Conservation (phyloP, 2,329 filamentous ascomycete genomes). For the Lachnellula cervina region DNA sequence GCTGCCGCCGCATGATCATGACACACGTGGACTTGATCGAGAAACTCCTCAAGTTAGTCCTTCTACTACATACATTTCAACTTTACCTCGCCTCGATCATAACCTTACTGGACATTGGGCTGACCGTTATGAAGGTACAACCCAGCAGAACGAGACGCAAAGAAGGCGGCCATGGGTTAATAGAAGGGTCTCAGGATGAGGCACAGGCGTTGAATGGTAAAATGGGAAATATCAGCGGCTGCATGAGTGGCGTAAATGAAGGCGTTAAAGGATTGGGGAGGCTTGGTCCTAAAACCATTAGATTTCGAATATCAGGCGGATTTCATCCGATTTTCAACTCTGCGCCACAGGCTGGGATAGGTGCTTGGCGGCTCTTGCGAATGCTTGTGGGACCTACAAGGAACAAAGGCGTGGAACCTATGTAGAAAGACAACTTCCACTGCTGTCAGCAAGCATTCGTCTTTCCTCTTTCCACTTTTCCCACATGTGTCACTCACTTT, state of each 20-base stretch:
- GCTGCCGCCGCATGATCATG: slow-evolving; percentile 99
- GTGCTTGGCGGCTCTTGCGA: no score
- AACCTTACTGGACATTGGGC: background rate
- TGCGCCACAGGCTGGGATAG: background rate
- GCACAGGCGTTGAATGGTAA: slow-evolving; percentile 23
- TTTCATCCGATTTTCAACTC: slow-evolving; percentile 4
- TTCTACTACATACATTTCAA: background rate
- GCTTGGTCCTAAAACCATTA: slow-evolving; percentile 8
- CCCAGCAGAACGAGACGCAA: slow-evolving; percentile 42
- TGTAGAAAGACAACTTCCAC: no score
- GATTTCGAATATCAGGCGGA: slow-evolving; percentile 19
- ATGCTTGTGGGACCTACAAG: no score
- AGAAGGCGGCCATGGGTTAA: slow-evolving; percentile 33
- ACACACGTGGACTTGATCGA: slow-evolving; percentile 98
- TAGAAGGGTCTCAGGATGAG: slow-evolving; percentile 1
- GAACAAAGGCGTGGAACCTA: no score
- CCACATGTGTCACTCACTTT: background rate
- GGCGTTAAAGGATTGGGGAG: slow-evolving; percentile 20
- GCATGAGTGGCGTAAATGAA: slow-evolving; percentile 22
- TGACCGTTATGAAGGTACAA: slow-evolving; percentile 39
- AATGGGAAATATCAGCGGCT: slow-evolving; percentile 11
- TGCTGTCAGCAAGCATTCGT: no score
- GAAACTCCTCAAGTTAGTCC: slow-evolving; percentile 81
- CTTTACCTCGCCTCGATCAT: no score
- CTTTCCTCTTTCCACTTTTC: no score